phyloP scores from a whole-genome alignment of 495 filamentous ascomycete genomes.

The Elaphomyces granulatus region DNA sequence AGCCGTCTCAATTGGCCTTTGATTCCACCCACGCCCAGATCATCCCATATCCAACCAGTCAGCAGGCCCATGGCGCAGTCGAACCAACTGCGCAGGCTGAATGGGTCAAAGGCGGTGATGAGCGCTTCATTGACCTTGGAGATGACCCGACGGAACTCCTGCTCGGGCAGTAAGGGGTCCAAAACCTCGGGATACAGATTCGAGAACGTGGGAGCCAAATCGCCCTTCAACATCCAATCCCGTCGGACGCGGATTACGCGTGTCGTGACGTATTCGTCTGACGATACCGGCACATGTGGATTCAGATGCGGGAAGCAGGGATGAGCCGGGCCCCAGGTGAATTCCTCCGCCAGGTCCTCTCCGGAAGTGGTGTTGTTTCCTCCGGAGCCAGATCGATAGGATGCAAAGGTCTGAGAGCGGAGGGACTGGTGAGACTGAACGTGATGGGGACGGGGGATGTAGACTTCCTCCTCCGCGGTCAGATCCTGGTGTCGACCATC shows the following conservation, averaged over 20 bases:
- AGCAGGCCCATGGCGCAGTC: conserved; percentile 62
- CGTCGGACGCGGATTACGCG: conserved; percentile 80
- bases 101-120: conserved; percentile 59
- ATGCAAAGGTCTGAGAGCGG: conserved; percentile 16
- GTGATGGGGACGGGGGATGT: conserved; percentile 17
- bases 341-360: conserved; percentile 38
- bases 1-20: conserved; percentile 53
- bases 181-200: conserved; percentile 94
- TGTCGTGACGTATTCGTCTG: conserved; percentile 57
- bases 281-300: conserved; percentile 69
- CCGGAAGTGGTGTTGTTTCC: conserved; percentile 36
- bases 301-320: conserved; percentile 90
- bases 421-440: conserved; percentile 27
- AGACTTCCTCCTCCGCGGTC: not conserved
- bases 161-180: conserved; percentile 65
- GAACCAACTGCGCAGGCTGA: conserved; percentile 50
- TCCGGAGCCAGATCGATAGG: conserved; percentile 16
- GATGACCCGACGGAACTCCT: conserved; percentile 69
- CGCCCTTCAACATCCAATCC: conserved; percentile 81
- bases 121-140: conserved; percentile 62
- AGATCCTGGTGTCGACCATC: conserved; percentile 20
- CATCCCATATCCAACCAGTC: conserved; percentile 91
- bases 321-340: conserved; percentile 72
- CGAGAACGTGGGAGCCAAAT: conserved; percentile 84
- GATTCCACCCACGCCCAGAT: conserved; percentile 55